Evolutionary conservation across 768 basidiomycete genomes (phyloP).

Genomic region (Phylloporus arenicola): DNA sequence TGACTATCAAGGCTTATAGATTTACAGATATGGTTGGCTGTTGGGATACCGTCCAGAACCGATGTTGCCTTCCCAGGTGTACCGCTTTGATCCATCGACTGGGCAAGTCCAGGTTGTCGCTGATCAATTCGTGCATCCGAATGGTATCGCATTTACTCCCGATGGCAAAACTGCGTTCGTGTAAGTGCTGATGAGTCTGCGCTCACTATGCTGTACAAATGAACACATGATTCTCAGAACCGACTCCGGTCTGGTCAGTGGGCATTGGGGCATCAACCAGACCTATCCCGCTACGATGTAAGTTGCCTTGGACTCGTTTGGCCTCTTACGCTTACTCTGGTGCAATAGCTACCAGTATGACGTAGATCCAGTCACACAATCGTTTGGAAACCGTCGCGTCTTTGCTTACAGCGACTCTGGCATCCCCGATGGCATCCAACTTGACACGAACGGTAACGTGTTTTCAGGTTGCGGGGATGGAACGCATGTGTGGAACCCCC

Average conservation of each 20-base stretch:
- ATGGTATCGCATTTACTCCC: slow-evolving; percentile 67
- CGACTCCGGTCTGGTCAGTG: slow-evolving; percentile 34
- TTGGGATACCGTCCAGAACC: slow-evolving; percentile 63
- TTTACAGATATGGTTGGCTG: slow-evolving; percentile 54
- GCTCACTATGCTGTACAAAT: not conserved
- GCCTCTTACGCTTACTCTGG: not conserved
- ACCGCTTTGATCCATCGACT: slow-evolving; percentile 62
- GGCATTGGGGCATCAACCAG: slow-evolving; percentile 46
- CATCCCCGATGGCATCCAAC: slow-evolving; percentile 60
- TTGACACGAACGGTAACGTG: slow-evolving; percentile 61
- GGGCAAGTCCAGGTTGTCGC: slow-evolving; percentile 67
- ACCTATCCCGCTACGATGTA: slow-evolving; percentile 68
- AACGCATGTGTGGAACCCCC: slow-evolving; percentile 53
- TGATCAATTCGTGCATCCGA: slow-evolving; percentile 66
- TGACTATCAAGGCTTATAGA: not conserved
- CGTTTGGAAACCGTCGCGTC: slow-evolving; percentile 56
- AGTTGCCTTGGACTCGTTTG: slow-evolving; percentile 19
- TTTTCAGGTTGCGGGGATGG: slow-evolving; percentile 68
- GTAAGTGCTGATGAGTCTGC: slow-evolving; percentile 28
- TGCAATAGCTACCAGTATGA: slow-evolving; percentile 60
- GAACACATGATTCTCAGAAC: slow-evolving; percentile 20
- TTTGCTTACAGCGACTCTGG: slow-evolving; percentile 66
- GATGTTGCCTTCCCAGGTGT: slow-evolving; percentile 69
- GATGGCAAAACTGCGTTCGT: slow-evolving; percentile 65
- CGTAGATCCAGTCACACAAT: slow-evolving; percentile 51